Evolutionary conservation across 208 protist genomes (phyloP), one percentile per base, ranked within the genome.

Genomic region (Crithidia fasciculata): DNA sequence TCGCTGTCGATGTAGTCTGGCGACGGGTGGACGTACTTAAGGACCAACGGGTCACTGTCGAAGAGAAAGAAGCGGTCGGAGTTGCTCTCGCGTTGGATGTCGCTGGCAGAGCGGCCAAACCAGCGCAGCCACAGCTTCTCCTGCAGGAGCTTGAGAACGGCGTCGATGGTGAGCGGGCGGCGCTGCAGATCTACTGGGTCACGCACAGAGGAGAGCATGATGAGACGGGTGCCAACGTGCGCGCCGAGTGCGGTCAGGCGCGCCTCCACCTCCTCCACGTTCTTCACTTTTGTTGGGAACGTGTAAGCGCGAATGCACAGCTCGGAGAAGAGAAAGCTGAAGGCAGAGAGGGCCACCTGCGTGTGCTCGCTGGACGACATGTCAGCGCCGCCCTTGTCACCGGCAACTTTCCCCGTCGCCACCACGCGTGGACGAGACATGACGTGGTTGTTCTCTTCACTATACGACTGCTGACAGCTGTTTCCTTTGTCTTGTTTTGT

Each of bases 321-420:
- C 59, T 96, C 88, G 8, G 87, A 93, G 66, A 96, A 96, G 18
- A 96, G 83, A 64, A 93, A 96, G 72, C 87, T 94, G 76, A 94
- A 94, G 10, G 83, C 80, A 0, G 91, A 91, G n/a, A 92, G 79
- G 3, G 91, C 83, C 4, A 96, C 88, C 54, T 80, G 83, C 5
- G 78, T 76, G 45, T 89, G 83, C 50, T 89, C 81, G 50, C 63
- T 83, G 28, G 69, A 74, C 10, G 69, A 71, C 8, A 81, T 54
- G 4, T 70, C 69, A 0, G 73, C n/a, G 39, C 72, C 72, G 52
- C 77, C 69, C 65, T 79, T 77, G 36, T 73, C 73, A 13, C 62
- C 53, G 18, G 61, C 63, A 36, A 79, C 81, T 70, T 76, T 89
- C 63, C 43, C 66, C 15, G 52, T 79, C 44, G 69, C 18, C 13